A percentile compares a stretch with the other conserved stretches of the same genome.
Evolutionary conservation across 768 basidiomycete species (phyloP).

Genomic region (Tubosaeta sp.): DNA sequence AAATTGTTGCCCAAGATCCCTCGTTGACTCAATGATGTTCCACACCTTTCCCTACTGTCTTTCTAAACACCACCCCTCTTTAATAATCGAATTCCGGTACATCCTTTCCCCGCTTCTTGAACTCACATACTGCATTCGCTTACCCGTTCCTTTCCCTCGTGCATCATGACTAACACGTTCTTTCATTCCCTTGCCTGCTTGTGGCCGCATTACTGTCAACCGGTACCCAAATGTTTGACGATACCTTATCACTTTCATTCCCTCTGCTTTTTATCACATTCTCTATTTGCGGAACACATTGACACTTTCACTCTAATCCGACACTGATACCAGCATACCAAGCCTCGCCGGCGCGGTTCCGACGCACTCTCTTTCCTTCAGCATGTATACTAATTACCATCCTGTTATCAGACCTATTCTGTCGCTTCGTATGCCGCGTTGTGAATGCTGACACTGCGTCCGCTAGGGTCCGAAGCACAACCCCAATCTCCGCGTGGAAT

Average conservation of each 20-base stretch:
- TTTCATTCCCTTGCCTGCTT: conserved; percentile 20
- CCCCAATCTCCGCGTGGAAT: conserved; percentile 97
- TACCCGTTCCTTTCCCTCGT: conserved; percentile 19
- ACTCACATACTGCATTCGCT: conserved; percentile 26
- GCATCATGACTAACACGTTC: conserved; percentile 31
- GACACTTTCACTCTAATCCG: conserved; percentile 27
- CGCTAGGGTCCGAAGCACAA: conserved; percentile 90
- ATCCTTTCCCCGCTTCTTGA: conserved; percentile 24
- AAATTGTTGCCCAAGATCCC: conserved; percentile 73
- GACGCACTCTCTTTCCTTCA: conserved; percentile 13
- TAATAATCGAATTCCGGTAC: conserved; percentile 20
- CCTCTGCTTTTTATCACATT: conserved; percentile 30
- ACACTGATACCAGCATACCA: conserved; percentile 23
- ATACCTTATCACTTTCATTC: conserved; percentile 34
- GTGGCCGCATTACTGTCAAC: conserved; percentile 18
- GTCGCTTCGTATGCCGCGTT: conserved; percentile 71
- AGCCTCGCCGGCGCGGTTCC: conserved; percentile 21
- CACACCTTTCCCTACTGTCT: conserved; percentile 5
- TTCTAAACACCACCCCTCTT: conserved; percentile 18
- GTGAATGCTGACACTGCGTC: conserved; percentile 94
- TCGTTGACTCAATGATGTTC: conserved; percentile 45
- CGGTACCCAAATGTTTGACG: conserved; percentile 28
- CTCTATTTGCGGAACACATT: conserved; percentile 36
- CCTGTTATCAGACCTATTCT: conserved; percentile 11
- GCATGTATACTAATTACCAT: conserved; percentile 20